Conservation (phyloP, 169 alveolate genomes). For the Theileria equi region DNA sequence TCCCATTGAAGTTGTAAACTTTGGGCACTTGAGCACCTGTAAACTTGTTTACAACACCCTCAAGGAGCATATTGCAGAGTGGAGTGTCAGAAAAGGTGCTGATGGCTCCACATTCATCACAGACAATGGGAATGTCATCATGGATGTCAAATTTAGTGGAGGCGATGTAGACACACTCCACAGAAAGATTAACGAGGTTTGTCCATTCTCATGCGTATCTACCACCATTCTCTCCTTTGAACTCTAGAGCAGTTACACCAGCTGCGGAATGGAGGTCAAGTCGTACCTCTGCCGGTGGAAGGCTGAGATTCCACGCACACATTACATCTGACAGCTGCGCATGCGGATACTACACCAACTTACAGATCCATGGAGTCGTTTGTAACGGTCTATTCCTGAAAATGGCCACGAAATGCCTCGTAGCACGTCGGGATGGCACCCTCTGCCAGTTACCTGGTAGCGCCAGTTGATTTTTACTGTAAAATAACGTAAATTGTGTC, state of each 20-base stretch:
- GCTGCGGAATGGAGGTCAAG: too few species aligned
- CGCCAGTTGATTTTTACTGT: not conserved
- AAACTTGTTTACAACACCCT: constrained; percentile 30
- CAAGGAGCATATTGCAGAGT: constrained; percentile 25
- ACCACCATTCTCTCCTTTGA: not conserved
- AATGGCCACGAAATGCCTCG: constrained; percentile 70
- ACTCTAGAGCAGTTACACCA: not conserved
- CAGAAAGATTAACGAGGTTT: constrained; percentile 50
- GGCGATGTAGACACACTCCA: constrained; percentile 51
- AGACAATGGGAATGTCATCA: constrained; percentile 66
- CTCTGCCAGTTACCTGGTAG: too few species aligned
- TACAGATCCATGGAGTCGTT: constrained; percentile 77
- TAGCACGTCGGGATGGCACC: constrained; percentile 72
- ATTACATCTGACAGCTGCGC: too few species aligned
- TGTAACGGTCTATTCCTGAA: constrained; percentile 76
- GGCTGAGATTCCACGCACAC: too few species aligned
- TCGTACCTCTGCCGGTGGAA: too few species aligned
- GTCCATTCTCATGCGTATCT: not conserved
- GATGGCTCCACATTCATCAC: constrained; percentile 66
- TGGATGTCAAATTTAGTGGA: constrained; percentile 65
- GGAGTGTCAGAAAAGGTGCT: constrained; percentile 55
- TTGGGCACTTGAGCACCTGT: constrained; percentile 60
- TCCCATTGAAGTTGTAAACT: constrained; percentile 72
- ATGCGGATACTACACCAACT: not conserved
- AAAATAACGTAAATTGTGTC: not conserved